phyloP scores from a whole-genome alignment of 768 basidiomycete species.

The Lyophyllum shimeji region DNA sequence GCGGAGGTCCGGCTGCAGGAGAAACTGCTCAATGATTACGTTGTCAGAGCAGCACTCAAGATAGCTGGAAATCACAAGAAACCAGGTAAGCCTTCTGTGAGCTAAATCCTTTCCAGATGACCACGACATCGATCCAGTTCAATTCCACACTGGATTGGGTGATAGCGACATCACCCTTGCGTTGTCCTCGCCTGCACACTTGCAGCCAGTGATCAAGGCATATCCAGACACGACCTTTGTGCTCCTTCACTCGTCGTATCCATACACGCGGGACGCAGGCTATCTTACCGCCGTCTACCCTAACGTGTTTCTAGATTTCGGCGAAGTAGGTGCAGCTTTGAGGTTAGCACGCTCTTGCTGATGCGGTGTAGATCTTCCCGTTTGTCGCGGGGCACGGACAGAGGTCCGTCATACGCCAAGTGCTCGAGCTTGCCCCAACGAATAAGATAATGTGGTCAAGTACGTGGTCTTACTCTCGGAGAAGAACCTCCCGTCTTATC shows the following conservation, averaged over 20 bases:
- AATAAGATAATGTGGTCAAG: slow-evolving; percentile 85
- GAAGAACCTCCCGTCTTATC: neutral
- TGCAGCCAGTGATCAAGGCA: slow-evolving; percentile 68
- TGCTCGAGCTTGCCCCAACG: slow-evolving; percentile 71
- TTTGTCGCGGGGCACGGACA: slow-evolving; percentile 65
- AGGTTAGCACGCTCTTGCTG: neutral
- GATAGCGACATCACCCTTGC: slow-evolving; percentile 66
- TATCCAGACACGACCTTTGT: slow-evolving; percentile 62
- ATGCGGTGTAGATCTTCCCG: slow-evolving; percentile 55
- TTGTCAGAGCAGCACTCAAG: slow-evolving; percentile 55
- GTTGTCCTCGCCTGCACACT: slow-evolving; percentile 59
- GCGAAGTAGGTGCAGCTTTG: slow-evolving; percentile 49
- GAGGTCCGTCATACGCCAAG: slow-evolving; percentile 53
- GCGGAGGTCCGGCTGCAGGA: slow-evolving; percentile 52
- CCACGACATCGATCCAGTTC: slow-evolving; percentile 45
- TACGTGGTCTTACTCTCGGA: slow-evolving; percentile 29
- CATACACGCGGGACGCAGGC: slow-evolving; percentile 75
- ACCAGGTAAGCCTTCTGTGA: slow-evolving; percentile 50
- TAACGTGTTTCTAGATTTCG: slow-evolving; percentile 81
- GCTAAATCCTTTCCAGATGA: neutral
- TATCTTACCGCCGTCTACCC: slow-evolving; percentile 70
- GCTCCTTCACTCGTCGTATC: slow-evolving; percentile 76
- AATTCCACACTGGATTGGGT: slow-evolving; percentile 84
- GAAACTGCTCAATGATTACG: slow-evolving; percentile 65
- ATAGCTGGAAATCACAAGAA: slow-evolving; percentile 53